Conservation (phyloP, 345 rosid genomes). For the Arabis alpina region DNA sequence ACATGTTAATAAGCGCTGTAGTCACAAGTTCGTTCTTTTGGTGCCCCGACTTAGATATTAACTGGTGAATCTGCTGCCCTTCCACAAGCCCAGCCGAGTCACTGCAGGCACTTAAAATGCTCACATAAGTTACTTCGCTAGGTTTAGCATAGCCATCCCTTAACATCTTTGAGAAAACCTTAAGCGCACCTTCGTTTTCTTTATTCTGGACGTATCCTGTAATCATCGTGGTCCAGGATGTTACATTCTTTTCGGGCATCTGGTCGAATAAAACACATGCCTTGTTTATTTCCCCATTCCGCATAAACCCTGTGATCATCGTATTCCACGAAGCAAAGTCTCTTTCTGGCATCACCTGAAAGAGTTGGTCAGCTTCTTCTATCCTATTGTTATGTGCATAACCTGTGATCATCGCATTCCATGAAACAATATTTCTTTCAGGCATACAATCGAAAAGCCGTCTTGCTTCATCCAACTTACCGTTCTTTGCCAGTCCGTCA, state of each 20-base stretch:
- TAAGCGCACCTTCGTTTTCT: constrained; percentile 64
- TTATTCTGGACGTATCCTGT: constrained; percentile 58
- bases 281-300: constrained; percentile 50
- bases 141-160: constrained; percentile 55
- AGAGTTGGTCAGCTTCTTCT: constrained; percentile 61
- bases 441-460: constrained; percentile 65
- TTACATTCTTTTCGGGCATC: constrained; percentile 69
- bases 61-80: constrained; percentile 76
- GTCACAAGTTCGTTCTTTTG: constrained; percentile 52
- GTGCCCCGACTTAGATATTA: constrained; percentile 59
- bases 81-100: constrained; percentile 67
- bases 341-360: constrained; percentile 62
- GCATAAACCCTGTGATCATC: constrained; percentile 67
- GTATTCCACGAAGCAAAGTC: constrained; percentile 78
- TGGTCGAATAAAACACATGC: constrained; percentile 55
- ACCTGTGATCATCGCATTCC: constrained; percentile 85
- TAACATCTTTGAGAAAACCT: constrained; percentile 57
- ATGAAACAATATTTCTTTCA: constrained; percentile 60
- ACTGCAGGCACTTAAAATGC: constrained; percentile 68
- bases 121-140: constrained; percentile 64
- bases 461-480: constrained; percentile 68
- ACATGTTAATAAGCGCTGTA: constrained; percentile 77
- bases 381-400: constrained; percentile 59
- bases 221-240: constrained; percentile 81
- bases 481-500: constrained; percentile 61